These are phyloP conservation scores for Drosera capensis DNA, from an alignment of 148 eudicot genomes.

Conservation along the genomic window DNA sequence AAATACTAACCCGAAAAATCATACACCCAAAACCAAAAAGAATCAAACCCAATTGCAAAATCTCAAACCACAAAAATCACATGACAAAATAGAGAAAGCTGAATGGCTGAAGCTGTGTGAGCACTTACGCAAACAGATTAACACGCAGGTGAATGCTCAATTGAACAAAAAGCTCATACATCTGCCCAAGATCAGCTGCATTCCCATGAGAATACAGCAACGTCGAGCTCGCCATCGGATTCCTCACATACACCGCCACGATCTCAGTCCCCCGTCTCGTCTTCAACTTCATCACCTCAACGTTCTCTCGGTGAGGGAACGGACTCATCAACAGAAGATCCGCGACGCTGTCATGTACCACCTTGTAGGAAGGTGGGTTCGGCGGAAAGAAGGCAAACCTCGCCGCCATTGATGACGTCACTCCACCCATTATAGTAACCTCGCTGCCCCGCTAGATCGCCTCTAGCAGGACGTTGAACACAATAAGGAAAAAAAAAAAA, in stretches of 20 bases:
- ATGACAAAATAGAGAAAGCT: background rate
- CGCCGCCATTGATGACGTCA: slow-evolving; percentile 83
- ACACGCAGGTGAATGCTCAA: slow-evolving; percentile 49
- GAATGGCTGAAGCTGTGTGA: background rate
- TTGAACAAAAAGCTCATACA: slow-evolving; percentile 66
- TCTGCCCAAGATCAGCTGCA: slow-evolving; percentile 70
- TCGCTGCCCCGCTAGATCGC: too few relatives aligned
- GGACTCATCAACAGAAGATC: slow-evolving; percentile 41
- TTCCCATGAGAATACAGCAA: slow-evolving; percentile 67
- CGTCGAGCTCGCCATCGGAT: slow-evolving; percentile 66
- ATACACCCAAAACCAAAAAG: too few relatives aligned
- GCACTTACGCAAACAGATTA: slow-evolving; percentile 52
- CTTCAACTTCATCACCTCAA: slow-evolving; percentile 39
- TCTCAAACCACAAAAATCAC: background rate
- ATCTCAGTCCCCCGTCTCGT: slow-evolving; percentile 49
- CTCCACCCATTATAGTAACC: slow-evolving; percentile 90
- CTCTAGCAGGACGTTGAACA: too few relatives aligned
- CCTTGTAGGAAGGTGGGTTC: slow-evolving; percentile 55
- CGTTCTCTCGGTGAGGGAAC: slow-evolving; percentile 61
- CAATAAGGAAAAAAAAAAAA: too few relatives aligned
- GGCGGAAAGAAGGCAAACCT: slow-evolving; percentile 80
- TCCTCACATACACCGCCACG: slow-evolving; percentile 41
- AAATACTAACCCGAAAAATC: too few relatives aligned
- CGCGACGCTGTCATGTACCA: slow-evolving; percentile 38
- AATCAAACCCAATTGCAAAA: too few relatives aligned